Conservation (phyloP, 2,329 filamentous ascomycete genomes). For the Pyrenophora seminiperda region DNA sequence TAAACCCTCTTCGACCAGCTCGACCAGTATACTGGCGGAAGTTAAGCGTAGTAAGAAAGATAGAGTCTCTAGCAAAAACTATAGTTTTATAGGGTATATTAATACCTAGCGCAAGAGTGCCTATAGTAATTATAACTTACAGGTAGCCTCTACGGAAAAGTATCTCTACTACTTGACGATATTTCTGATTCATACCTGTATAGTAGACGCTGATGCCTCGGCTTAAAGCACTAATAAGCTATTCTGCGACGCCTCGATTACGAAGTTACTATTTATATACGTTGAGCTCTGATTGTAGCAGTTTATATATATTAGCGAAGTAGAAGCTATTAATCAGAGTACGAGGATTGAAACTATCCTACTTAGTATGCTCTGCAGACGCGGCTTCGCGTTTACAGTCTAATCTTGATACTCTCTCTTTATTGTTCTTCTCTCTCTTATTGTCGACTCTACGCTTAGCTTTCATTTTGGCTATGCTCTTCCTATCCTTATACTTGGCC, state of each 20-base stretch:
- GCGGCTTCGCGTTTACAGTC: slow-evolving; percentile 1
- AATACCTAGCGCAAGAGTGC: slow-evolving; percentile 76
- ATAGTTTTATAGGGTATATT: slow-evolving; percentile 77
- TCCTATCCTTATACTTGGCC: slow-evolving; percentile 8
- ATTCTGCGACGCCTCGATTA: slow-evolving; percentile 56
- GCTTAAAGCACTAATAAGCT: slow-evolving; percentile 64
- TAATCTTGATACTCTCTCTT: slow-evolving; percentile 2
- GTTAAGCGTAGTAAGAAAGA: slow-evolving; percentile 75
- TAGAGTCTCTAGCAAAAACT: slow-evolving; percentile 74
- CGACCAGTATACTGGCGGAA: slow-evolving; percentile 78
- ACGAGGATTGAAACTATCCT: slow-evolving; percentile 16
- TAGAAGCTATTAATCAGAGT: slow-evolving; percentile 66
- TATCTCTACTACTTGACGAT: slow-evolving; percentile 74
- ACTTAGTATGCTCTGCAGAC: slow-evolving; percentile 4
- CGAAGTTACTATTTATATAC: slow-evolving; percentile 59
- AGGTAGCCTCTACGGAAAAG: slow-evolving; percentile 75
- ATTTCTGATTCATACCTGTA: slow-evolving; percentile 77
- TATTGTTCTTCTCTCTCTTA: not conserved
- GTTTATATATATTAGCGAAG: slow-evolving; percentile 68
- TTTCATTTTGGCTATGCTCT: no score
- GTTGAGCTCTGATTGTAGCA: slow-evolving; percentile 64
- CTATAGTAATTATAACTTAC: slow-evolving; percentile 73
- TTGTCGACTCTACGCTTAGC: no score
- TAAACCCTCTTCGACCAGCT: slow-evolving; percentile 79
- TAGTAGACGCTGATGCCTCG: slow-evolving; percentile 79